Base-by-base conservation (phyloP, 2,329 filamentous ascomycete species). In the Epichloe coenophiala region DNA sequence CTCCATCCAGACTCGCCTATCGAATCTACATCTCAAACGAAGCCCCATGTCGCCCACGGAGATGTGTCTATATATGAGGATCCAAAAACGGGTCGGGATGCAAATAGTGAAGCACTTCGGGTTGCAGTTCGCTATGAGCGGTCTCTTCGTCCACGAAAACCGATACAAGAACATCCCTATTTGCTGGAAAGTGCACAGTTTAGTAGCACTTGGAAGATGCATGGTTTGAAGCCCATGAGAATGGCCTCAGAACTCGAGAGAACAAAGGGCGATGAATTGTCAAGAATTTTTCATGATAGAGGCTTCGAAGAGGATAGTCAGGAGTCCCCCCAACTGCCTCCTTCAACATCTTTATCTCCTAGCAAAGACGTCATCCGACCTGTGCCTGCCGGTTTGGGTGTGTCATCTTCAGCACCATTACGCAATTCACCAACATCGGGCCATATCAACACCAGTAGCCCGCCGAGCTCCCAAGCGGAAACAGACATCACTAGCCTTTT, bases 151-250 rank as follows among this genome's bases (percentile, higher is more conserved):
- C 76, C 76, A 1, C 71, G 78, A 19, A 81, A 80, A 53, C 77
- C 77, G 1, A 81, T 81, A 6, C 78, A 81, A 58, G 69, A 80
- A 57, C 76, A 80, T 43, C 78, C 78, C 3, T 81, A 81, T 54
- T 63, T 75, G 5, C 64, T 80, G 4, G 78, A 81, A 54, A 75
- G 71, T 58, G 76, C 71, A 0, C 71, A 73, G 31, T 80, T 80
- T 59, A 73, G 71, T 50, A 74, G 64, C 3, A 63, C 70, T 19
- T 71, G 80, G 56, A 76, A 73, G 57, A 71, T 71, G 3, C 76
- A 77, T 51, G 78, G 78, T 23, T 62, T 81, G 31, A 72, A 71
- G 48, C 78, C 78, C 0, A 58, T 80, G 36, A 69, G 69, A 49
- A 63, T 77, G 40, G 60, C 67, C 11, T 60, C 60, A 53, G 52